Conservation (phyloP, 78 protist species). For the Speleostelium caveatum region DNA sequence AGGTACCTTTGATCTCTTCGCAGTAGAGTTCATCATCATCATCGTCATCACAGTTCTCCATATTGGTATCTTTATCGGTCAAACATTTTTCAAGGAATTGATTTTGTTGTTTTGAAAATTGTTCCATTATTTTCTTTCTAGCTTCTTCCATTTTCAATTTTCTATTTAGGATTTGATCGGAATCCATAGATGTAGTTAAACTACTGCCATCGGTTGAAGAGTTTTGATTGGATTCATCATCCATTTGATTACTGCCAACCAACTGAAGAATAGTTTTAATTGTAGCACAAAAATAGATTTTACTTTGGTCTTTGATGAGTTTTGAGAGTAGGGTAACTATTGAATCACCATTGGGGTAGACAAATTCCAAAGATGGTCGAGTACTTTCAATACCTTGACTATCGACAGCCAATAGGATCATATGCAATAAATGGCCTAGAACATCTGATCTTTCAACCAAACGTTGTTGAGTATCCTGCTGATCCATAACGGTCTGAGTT, state of each 20-base stretch:
- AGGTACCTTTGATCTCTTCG: slow-evolving; percentile 1
- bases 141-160: background rate
- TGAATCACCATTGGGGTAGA: background rate
- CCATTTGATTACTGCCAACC: background rate
- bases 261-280: background rate
- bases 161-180: background rate
- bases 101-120: slow-evolving; percentile 30
- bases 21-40: background rate
- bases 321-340: background rate
- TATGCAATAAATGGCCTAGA: slow-evolving; percentile 12
- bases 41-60: slow-evolving; percentile 1
- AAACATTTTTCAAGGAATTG: background rate
- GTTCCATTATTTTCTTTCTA: slow-evolving; percentile 7
- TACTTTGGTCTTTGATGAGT: background rate
- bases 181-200: background rate
- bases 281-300: slow-evolving; percentile 3
- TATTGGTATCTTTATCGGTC: background rate
- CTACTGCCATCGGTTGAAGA: background rate
- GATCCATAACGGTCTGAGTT: background rate
- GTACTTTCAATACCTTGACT: background rate
- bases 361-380: background rate
- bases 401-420: slow-evolving; percentile 2
- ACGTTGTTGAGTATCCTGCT: slow-evolving; percentile 14
- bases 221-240: background rate
- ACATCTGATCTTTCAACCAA: background rate